Percentiles rank a stretch among this genome's conserved stretches.
These are phyloP conservation scores for Kwoniella shivajii DNA, from an alignment of 1,284 basidiomycete genomes.

Conservation along the genomic window DNA sequence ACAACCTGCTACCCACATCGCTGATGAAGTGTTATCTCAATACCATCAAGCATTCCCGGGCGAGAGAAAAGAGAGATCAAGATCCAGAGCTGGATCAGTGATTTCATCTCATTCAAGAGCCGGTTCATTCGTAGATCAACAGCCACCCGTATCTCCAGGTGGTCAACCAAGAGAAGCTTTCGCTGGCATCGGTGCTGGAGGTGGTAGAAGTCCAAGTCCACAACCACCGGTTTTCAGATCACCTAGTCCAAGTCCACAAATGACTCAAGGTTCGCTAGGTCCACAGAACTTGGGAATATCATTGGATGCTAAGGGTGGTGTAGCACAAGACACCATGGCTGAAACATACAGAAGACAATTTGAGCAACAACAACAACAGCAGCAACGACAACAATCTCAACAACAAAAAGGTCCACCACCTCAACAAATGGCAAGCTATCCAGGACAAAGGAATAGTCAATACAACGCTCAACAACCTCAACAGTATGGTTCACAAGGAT, in stretches of 20 bases:
- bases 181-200: conserved; percentile 73
- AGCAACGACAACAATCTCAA: conserved; percentile 33
- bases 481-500: not conserved
- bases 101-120: conserved; percentile 48
- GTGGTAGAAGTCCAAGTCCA: conserved; percentile 64
- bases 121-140: conserved; percentile 36
- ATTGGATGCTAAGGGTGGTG: conserved; percentile 73
- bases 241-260: conserved; percentile 41
- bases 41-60: conserved; percentile 88
- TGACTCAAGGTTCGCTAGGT: conserved; percentile 37
- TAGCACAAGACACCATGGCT: conserved; percentile 78
- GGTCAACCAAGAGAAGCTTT: conserved; percentile 65
- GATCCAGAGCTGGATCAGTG: conserved; percentile 55
- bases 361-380: conserved; percentile 44
- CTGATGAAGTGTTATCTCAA: conserved; percentile 71
- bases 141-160: conserved; percentile 32
- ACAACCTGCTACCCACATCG: conserved; percentile 59
- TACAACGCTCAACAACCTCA: conserved; percentile 17
- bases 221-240: conserved; percentile 55
- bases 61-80: conserved; percentile 60
- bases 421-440: conserved; percentile 14
- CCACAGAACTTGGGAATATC: conserved; percentile 67
- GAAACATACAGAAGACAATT: conserved; percentile 56
- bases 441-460: conserved; percentile 16
- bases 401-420: conserved; percentile 17